Evolutionary conservation across 2,329 filamentous ascomycete species (phyloP), one percentile per base, ranked within the genome.

Genomic region (Talaromyces albobiverticillius): DNA sequence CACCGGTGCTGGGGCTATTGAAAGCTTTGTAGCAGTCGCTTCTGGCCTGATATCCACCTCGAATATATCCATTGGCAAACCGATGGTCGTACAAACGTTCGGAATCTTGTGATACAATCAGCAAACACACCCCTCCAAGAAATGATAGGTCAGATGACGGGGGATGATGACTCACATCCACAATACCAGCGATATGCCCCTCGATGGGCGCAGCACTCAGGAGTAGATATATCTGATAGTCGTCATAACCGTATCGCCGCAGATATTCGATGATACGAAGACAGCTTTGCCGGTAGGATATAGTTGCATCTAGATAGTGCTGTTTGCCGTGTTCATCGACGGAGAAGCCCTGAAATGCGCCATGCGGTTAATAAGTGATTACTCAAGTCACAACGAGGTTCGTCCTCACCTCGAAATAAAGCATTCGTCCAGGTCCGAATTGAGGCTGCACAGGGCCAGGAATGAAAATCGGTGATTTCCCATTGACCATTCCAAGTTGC

Each of bases 21-120:
- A 42, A 54, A 77, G 70, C 75, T 84, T 83, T 66, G 82, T 76
- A 2, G 81, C 82, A 6, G 79, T 77, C 4, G 77, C 78, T 53
- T 80, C 79, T 0, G 90, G 89, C 45, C 84, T 82, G 61, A 96
- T 93, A 67, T 96, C 91, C 71, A 96, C 95, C 66, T 94, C 89
- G 64, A 96, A 96, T 51, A 96, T 95, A 72, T 96, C 92, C 79
- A 95, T 90, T 1, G 92, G 92, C 51, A 96, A 68, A 0, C 90
- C 91, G 56, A 96, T 76, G 0, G 92, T 96, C 3, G 91, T 95
- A 67, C 92, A 96, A 0, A 88, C 89, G 67, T 96, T 95, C 0
- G 91, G 91, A 46, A 95, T 89, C 50, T 50, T 22, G 9, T 20
- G 14, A 34, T 42, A 20, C 7, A 45, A 31, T 46, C 13, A 46